phyloP scores from a whole-genome alignment of 305 asterid species.

The Solanum hybrid region DNA sequence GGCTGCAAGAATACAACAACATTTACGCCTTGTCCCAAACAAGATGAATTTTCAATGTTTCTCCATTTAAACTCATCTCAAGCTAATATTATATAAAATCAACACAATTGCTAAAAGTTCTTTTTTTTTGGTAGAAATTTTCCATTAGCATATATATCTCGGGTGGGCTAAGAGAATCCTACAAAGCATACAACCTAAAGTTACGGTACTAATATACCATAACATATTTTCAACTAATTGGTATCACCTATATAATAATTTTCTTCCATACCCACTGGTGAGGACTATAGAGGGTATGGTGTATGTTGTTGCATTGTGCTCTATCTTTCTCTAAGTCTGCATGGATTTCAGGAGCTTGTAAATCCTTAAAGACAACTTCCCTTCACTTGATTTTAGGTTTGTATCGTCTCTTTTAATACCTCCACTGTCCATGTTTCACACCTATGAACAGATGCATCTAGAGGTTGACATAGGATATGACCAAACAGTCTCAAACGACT shows the following conservation, averaged over 20 bases:
- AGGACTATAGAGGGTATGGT: neutral
- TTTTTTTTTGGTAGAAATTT: neutral
- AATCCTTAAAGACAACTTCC: neutral
- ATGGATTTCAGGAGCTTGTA: neutral
- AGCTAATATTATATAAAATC: neutral
- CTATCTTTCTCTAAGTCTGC: neutral
- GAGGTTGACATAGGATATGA: neutral
- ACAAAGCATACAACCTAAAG: neutral
- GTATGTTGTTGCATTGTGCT: neutral
- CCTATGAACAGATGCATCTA: neutral
- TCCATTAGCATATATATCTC: neutral
- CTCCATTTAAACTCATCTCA: neutral
- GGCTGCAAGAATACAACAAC: neutral
- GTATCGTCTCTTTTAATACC: neutral
- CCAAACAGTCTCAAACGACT: neutral
- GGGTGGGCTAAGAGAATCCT: neutral
- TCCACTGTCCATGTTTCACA: neutral
- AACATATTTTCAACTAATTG: neutral
- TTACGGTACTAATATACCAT: neutral
- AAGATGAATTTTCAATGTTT: neutral
- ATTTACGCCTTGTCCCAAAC: neutral
- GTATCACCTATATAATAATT: neutral
- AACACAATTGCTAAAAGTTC: neutral
- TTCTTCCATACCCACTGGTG: neutral
- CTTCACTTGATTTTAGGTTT: neutral